Conservation (phyloP, 345 rosid species). For the Gossypium rotundifolium region DNA sequence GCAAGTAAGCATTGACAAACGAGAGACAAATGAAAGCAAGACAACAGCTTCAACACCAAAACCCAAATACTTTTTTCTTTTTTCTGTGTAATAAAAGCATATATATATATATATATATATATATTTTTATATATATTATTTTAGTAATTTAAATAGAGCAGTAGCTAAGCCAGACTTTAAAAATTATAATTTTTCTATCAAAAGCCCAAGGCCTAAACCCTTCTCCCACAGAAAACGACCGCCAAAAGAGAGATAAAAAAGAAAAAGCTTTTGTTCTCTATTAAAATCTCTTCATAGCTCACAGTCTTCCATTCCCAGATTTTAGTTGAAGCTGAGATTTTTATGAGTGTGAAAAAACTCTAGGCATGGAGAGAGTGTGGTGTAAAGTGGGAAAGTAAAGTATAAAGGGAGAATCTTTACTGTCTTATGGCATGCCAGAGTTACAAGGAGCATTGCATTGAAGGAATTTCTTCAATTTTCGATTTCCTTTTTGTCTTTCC, state of each 20-base stretch:
- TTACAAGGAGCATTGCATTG: constrained; percentile 20
- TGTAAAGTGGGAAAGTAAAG: constrained; percentile 4
- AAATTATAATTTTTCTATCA: no score
- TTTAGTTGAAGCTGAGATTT: not conserved
- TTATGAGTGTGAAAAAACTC: not conserved
- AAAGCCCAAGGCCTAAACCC: constrained; percentile 1
- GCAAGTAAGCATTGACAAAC: constrained; percentile 6
- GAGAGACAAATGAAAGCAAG: not conserved
- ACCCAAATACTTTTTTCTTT: not conserved
- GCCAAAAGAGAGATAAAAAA: constrained; percentile 16
- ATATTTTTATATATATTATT: no score
- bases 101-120: no score
- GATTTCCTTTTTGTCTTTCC: not conserved
- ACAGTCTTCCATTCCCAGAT: not conserved
- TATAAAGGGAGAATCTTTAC: constrained; percentile 20
- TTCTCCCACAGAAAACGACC: constrained; percentile 32
- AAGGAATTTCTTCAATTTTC: constrained; percentile 10
- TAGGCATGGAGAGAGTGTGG: not conserved
- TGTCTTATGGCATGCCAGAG: constrained; percentile 27
- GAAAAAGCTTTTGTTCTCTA: not conserved
- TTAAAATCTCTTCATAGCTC: not conserved
- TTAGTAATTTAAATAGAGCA: not conserved
- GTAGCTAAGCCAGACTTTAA: not conserved
- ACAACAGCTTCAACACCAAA: not conserved
- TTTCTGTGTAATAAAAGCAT: not conserved